A percentile compares a stretch with the other conserved stretches of the same genome.
phyloP scores from a whole-genome alignment of 257 asterid species.

The Cinchona pubescens region DNA sequence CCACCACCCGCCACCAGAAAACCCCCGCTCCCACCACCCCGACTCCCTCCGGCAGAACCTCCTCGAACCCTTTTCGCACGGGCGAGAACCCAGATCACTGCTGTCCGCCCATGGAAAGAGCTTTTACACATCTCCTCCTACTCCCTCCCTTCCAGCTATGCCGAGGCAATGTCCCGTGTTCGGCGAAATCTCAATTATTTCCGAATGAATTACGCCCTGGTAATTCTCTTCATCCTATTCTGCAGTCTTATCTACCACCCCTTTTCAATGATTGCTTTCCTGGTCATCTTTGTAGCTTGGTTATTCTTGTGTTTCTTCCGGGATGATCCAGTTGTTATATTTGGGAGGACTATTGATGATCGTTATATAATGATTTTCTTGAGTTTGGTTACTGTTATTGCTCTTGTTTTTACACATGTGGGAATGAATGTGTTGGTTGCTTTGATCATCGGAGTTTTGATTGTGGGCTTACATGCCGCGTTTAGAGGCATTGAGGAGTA shows the following conservation, averaged over 20 bases:
- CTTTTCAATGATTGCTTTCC: conserved; percentile 71
- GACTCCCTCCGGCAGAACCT: conserved; percentile 6
- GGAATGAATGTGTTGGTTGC: conserved; percentile 74
- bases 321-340: conserved; percentile 48
- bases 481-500: conserved; percentile 64
- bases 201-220: conserved; percentile 69
- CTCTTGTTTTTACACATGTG: conserved; percentile 58
- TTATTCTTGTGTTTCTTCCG: conserved; percentile 54
- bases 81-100: conserved; percentile 41
- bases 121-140: conserved; percentile 47
- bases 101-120: conserved; percentile 70
- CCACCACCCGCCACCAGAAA: conserved; percentile 22
- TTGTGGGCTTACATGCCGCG: conserved; percentile 54
- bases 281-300: conserved; percentile 52
- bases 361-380: conserved; percentile 49
- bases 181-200: conserved; percentile 69
- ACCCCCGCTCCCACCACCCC: conserved; percentile 36
- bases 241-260: conserved; percentile 81
- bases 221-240: conserved; percentile 57
- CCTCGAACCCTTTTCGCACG: conserved; percentile 24
- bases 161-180: conserved; percentile 59
- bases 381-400: conserved; percentile 63
- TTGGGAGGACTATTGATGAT: conserved; percentile 50
- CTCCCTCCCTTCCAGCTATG: conserved; percentile 55
- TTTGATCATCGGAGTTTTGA: conserved; percentile 50